These are phyloP conservation scores for Macrophomina tecta DNA, from an alignment of 2,329 filamentous ascomycete species.

Conservation along the genomic window DNA sequence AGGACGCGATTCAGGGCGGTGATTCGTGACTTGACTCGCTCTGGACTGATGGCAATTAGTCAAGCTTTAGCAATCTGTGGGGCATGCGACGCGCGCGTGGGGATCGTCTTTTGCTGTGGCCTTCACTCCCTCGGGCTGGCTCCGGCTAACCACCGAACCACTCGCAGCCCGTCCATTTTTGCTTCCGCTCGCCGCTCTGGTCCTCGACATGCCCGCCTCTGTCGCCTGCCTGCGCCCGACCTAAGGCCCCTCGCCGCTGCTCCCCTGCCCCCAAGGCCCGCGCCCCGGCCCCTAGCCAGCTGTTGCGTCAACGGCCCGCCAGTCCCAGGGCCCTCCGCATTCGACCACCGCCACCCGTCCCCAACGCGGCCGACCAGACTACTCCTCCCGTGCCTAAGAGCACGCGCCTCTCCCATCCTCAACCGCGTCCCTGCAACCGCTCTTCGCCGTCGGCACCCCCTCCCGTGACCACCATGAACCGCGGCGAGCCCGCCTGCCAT, in stretches of 20 bases:
- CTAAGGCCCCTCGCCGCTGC: not conserved
- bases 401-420: not conserved
- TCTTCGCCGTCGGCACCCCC: not conserved
- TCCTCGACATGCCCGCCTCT: conserved; percentile 14
- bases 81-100: conserved; percentile 16
- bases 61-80: conserved; percentile 25
- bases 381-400: not conserved
- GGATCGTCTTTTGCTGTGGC: conserved; percentile 19
- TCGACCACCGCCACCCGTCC: conserved; percentile 10
- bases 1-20: not conserved
- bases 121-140: conserved; percentile 13
- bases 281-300: conserved; percentile 1
- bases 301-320: conserved; percentile 27
- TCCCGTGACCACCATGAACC: conserved; percentile 19
- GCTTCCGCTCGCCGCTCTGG: not conserved
- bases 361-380: not conserved
- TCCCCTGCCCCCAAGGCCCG: not conserved
- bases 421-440: not conserved
- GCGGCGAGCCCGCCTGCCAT: not conserved
- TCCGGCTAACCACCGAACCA: not conserved
- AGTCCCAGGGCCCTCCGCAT: conserved; percentile 15
- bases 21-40: not conserved
- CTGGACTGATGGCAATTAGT: conserved; percentile 21
- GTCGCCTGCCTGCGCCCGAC: not conserved
- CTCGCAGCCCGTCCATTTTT: conserved; percentile 22